phyloP scores from a whole-genome alignment of 2,329 filamentous ascomycete genomes.

The Talaromyces sp. region DNA sequence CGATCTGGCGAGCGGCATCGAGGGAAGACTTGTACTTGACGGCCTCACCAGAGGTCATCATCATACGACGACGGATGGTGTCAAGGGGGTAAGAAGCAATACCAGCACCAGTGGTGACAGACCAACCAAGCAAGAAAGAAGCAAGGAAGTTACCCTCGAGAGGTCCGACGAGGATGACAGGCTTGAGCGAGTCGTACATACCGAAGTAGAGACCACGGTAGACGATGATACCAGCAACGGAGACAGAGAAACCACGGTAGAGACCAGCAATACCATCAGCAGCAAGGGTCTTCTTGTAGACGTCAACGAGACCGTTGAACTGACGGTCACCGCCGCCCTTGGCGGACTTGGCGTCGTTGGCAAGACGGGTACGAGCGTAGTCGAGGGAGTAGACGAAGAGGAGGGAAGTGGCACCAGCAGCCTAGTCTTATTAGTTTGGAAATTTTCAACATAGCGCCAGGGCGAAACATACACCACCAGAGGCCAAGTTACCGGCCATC shows the following conservation, averaged over 20 bases:
- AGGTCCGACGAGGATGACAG: conserved; percentile 83
- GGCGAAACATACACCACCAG: conserved; percentile 83
- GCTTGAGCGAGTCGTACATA: conserved; percentile 99
- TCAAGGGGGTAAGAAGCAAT: conserved; percentile 99
- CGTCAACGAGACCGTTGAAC: conserved; percentile 99
- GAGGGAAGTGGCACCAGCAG: conserved; percentile 98
- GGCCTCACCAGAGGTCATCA: conserved; percentile 96
- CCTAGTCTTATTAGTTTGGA: conserved; percentile 45
- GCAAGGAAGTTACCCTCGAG: conserved; percentile 99
- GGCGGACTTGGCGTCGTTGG: conserved; percentile 99
- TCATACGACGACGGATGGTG: conserved; percentile 99
- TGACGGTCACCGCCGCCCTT: conserved; percentile 94
- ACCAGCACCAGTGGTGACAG: conserved; percentile 99
- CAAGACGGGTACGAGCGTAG: conserved; percentile 99
- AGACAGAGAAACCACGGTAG: conserved; percentile 99
- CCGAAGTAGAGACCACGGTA: conserved; percentile 99
- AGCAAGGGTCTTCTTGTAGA: conserved; percentile 99
- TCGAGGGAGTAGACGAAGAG: conserved; percentile 99
- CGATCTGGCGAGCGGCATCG: conserved; percentile 92
- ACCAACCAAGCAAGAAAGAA: conserved; percentile 97
- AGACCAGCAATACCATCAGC: conserved; percentile 99
- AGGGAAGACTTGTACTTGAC: conserved; percentile 99
- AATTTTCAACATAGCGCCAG: background rate
- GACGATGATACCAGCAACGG: conserved; percentile 97
- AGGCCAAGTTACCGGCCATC: conserved; percentile 99